A percentile compares a stretch with the other conserved stretches of the same genome.
Conservation (phyloP, 768 basidiomycete species). For the Lenzites betulinus region DNA sequence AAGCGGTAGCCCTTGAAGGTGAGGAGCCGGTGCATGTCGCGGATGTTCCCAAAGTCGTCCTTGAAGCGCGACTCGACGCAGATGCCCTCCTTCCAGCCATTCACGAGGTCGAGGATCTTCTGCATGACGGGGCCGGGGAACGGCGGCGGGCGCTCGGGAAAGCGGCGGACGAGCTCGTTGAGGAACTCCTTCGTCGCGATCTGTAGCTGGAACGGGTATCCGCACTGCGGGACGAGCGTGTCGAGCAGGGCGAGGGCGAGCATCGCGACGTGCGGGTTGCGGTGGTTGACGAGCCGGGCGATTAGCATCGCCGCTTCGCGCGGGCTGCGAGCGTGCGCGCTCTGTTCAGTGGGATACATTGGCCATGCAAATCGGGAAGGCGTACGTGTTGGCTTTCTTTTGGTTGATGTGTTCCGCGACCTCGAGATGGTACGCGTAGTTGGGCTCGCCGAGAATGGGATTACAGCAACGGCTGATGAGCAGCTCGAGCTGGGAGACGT, state of each 20-base stretch:
- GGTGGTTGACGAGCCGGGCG: slow-evolving; percentile 84
- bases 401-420: slow-evolving; percentile 90
- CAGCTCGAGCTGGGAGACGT: slow-evolving; percentile 39
- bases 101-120: slow-evolving; percentile 88
- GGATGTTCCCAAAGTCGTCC: slow-evolving; percentile 94
- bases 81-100: slow-evolving; percentile 93
- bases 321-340: slow-evolving; percentile 52
- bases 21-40: slow-evolving; percentile 95
- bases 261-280: slow-evolving; percentile 89
- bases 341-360: background rate
- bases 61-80: slow-evolving; percentile 89
- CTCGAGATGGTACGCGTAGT: slow-evolving; percentile 90
- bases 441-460: slow-evolving; percentile 82
- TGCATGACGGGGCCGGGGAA: slow-evolving; percentile 96
- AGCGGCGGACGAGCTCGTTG: slow-evolving; percentile 96
- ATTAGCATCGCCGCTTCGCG: slow-evolving; percentile 89
- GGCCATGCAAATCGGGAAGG: slow-evolving; percentile 15
- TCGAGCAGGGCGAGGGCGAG: slow-evolving; percentile 86
- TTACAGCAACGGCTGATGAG: slow-evolving; percentile 86
- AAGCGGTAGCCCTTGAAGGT: slow-evolving; percentile 92
- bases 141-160: slow-evolving; percentile 95
- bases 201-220: slow-evolving; percentile 97
- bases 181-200: slow-evolving; percentile 97
- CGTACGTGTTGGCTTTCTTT: slow-evolving; percentile 96
- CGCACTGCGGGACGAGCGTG: slow-evolving; percentile 92